Percentiles rank a stretch among this genome's conserved stretches.
Conservation (phyloP, 345 rosid genomes). For the Corymbia maculata region DNA sequence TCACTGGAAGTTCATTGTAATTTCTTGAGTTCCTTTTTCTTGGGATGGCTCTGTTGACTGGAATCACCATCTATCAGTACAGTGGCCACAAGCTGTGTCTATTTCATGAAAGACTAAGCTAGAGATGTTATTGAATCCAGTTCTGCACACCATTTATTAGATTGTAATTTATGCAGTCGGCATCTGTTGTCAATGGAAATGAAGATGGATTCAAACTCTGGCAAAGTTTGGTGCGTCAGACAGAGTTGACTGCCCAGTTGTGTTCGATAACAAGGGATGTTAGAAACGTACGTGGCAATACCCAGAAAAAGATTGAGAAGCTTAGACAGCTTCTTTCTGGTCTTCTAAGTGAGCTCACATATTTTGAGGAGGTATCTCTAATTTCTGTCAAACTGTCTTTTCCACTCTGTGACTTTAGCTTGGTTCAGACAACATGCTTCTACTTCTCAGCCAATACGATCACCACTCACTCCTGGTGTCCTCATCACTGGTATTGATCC, state of each 20-base stretch:
- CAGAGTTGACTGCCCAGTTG: constrained; percentile 90
- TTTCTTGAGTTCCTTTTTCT: background rate
- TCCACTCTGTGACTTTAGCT: background rate
- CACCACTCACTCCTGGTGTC: constrained; percentile 68
- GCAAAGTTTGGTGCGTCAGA: constrained; percentile 92
- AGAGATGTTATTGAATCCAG: background rate
- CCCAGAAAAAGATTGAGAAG: constrained; percentile 95
- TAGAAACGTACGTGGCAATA: constrained; percentile 93
- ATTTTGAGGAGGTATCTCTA: constrained; percentile 83
- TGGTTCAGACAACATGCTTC: background rate
- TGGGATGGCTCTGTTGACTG: background rate
- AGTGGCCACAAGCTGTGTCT: background rate
- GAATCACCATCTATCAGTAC: background rate
- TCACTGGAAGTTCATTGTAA: background rate
- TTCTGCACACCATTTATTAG: background rate
- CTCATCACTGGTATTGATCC: constrained; percentile 87
- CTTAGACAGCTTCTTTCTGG: constrained; percentile 95
- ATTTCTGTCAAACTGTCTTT: background rate
- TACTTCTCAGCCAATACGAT: constrained; percentile 67
- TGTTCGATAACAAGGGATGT: constrained; percentile 84
- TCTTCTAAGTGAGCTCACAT: constrained; percentile 91
- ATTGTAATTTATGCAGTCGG: constrained; percentile 35
- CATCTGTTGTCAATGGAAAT: constrained; percentile 50
- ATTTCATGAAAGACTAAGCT: background rate
- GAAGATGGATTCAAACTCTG: constrained; percentile 75